Evolutionary conservation across 345 rosid species (phyloP).

Genomic region (Bruguiera parviflora): DNA sequence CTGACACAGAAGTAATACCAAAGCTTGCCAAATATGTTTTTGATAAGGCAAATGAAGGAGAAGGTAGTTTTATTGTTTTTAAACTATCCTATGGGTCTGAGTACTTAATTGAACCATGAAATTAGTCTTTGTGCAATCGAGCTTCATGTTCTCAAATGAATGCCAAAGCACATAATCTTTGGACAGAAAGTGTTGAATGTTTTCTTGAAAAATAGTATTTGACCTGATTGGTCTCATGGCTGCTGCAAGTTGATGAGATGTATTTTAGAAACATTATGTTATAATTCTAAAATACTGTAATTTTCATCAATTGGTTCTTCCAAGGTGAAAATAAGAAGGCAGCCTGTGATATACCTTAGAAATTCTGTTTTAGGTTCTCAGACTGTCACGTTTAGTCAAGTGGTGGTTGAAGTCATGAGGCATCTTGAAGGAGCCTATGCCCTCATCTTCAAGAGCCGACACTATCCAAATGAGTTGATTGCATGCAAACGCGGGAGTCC

Average conservation of each 20-base stretch:
- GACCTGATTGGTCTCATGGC: neutral
- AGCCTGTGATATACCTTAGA: neutral
- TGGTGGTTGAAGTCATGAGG: conserved; percentile 92
- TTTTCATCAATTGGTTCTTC: neutral
- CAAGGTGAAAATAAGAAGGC: neutral
- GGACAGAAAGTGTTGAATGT: neutral
- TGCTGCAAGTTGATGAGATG: neutral
- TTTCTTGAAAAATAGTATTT: neutral
- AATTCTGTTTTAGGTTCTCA: conserved; percentile 52
- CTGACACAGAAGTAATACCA: conserved; percentile 95
- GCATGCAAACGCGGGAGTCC: conserved; percentile 99
- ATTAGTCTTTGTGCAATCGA: neutral
- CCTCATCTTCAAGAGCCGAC: conserved; percentile 85
- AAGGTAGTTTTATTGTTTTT: conserved; percentile 40
- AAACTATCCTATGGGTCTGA: neutral
- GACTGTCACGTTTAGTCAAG: conserved; percentile 75
- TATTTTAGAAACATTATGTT: conserved; percentile 5
- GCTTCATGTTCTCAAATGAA: neutral
- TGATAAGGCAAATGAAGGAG: conserved; percentile 78
- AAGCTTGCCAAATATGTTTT: conserved; percentile 89
- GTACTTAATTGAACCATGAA: neutral
- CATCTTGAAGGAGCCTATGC: conserved; percentile 99
- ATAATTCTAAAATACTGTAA: conserved; percentile 2
- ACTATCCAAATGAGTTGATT: conserved; percentile 89
- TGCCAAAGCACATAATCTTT: neutral